Evolutionary conservation across 805 yeast species (phyloP).

Genomic region (Saccharomycopsis sp.): DNA sequence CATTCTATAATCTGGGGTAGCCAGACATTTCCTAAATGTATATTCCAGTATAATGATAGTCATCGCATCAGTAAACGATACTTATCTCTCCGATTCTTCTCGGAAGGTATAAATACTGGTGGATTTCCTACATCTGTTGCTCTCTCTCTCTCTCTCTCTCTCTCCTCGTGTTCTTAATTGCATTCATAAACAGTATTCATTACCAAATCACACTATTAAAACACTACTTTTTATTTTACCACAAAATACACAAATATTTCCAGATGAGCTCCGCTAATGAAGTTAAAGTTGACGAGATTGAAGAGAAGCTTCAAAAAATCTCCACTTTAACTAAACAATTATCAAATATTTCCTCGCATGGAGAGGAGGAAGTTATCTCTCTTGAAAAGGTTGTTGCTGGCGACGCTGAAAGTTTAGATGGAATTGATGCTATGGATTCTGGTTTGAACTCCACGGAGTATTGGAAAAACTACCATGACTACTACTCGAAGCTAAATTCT

Average conservation of each 20-base stretch:
- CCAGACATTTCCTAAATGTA: not conserved
- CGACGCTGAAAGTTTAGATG: not conserved
- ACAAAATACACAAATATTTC: not conserved
- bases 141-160: not conserved
- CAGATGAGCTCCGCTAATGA: conserved; percentile 13
- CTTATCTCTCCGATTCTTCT: not conserved
- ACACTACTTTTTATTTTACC: not conserved
- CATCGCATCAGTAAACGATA: not conserved
- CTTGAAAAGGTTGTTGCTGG: conserved; percentile 6
- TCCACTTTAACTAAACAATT: conserved; percentile 17
- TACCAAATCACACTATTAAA: not conserved
- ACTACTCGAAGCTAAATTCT: conserved; percentile 11
- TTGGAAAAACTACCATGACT: conserved; percentile 21
- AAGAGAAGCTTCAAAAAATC: conserved; percentile 16
- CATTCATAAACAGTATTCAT: not conserved
- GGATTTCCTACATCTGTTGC: no score
- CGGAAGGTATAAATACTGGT: no score
- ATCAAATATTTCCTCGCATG: conserved; percentile 15
- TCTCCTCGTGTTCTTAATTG: no score
- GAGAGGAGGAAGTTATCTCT: conserved; percentile 5
- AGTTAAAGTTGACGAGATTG: conserved; percentile 17
- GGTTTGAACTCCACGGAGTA: conserved; percentile 11
- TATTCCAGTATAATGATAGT: not conserved
- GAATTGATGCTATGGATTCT: conserved; percentile 4
- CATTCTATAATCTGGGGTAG: not conserved